Evolutionary conservation across 75 land plant genomes (phyloP).

Genomic region (Sequoiadendron giganteum): DNA sequence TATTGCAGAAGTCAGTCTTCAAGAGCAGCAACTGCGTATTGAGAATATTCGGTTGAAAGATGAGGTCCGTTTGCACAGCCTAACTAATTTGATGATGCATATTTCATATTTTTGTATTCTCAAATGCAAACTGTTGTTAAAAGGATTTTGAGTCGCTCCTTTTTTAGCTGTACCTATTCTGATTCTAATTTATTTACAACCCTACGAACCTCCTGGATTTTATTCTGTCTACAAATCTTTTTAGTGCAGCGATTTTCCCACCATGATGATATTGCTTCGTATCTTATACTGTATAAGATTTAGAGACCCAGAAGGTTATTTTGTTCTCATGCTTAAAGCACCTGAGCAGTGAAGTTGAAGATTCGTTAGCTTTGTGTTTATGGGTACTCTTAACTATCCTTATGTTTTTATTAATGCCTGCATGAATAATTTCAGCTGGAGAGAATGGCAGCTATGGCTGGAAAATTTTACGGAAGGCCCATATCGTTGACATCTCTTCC

Average conservation of each 20-base stretch:
- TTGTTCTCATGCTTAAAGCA: background rate
- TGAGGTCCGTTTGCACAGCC: conserved; percentile 16
- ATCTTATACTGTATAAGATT: background rate
- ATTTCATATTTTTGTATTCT: background rate
- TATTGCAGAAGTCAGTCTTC: conserved; percentile 32
- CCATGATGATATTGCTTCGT: background rate
- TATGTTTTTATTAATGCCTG: background rate
- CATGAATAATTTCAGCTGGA: conserved; percentile 3
- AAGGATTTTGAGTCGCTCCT: background rate
- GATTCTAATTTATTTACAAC: background rate
- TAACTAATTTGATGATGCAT: conserved; percentile 12
- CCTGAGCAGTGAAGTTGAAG: background rate
- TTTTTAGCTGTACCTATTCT: background rate
- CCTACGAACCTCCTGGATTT: background rate
- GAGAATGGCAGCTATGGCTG: conserved; percentile 8
- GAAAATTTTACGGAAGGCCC: conserved; percentile 16
- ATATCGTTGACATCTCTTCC: background rate
- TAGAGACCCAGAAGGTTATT: background rate
- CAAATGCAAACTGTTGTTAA: background rate
- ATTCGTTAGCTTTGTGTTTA: background rate
- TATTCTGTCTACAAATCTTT: background rate
- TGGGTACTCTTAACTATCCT: background rate
- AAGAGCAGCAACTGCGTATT: conserved; percentile 40
- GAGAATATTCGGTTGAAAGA: conserved; percentile 37
- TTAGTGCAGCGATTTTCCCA: background rate